These are phyloP conservation scores for Colletotrichum chlorophyti DNA, from an alignment of 2,329 filamentous ascomycete genomes.

Conservation along the genomic window DNA sequence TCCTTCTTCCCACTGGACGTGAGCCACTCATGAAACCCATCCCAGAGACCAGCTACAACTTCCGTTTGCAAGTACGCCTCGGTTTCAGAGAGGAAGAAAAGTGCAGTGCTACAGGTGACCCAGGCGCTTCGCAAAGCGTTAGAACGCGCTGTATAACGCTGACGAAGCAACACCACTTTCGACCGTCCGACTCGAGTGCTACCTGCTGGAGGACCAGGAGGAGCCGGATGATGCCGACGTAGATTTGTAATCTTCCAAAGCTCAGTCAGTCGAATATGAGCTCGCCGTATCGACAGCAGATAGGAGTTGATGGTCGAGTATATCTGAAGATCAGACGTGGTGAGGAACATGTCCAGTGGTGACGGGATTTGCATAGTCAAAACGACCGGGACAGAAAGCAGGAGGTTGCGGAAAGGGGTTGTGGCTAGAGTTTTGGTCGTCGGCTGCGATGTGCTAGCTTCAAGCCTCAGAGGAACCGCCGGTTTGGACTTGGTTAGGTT, in stretches of 20 bases:
- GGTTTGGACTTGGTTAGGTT: conserved; percentile 60
- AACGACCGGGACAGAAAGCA: conserved; percentile 78
- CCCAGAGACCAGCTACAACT: conserved; percentile 82
- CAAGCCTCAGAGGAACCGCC: conserved; percentile 44
- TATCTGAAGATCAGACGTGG: conserved; percentile 74
- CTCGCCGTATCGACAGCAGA: conserved; percentile 82
- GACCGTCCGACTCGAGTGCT: conserved; percentile 65
- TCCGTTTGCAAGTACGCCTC: conserved; percentile 90
- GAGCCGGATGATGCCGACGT: conserved; percentile 77
- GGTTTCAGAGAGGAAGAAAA: conserved; percentile 89
- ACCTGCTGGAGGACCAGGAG: conserved; percentile 69
- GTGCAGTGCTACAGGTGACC: conserved; percentile 86
- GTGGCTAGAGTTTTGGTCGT: conserved; percentile 45
- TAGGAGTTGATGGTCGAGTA: conserved; percentile 92
- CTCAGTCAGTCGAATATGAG: conserved; percentile 82
- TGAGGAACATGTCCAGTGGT: conserved; percentile 87
- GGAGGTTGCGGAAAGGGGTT: conserved; percentile 77
- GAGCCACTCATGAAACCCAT: conserved; percentile 80
- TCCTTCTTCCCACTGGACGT: conserved; percentile 46
- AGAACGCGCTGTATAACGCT: conserved; percentile 68
- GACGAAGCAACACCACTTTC: conserved; percentile 66
- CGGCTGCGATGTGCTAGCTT: conserved; percentile 38
- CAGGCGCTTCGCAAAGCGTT: conserved; percentile 81
- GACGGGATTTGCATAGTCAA: conserved; percentile 77
- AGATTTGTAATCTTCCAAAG: conserved; percentile 87